Evolutionary conservation across 2,329 filamentous ascomycete genomes (phyloP), one percentile per base, ranked within the genome.

Genomic region (Neonectria hederae): DNA sequence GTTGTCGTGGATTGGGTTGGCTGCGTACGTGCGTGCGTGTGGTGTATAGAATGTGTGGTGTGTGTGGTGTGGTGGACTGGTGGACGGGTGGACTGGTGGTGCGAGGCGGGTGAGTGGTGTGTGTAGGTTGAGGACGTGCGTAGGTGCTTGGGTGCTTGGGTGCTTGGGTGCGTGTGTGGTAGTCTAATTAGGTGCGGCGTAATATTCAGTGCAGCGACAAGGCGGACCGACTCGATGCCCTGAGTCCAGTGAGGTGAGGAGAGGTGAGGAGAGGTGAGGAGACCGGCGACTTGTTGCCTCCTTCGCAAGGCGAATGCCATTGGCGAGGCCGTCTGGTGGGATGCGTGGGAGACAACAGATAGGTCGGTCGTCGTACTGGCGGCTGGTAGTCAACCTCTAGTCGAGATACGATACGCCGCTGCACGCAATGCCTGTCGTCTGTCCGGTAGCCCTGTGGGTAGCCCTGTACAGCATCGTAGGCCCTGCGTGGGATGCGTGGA

Each of bases 231-330:
- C 35, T 38, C 35, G 35, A 38, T 17, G n/a, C n/a, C n/a, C n/a
- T n/a, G 35, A 38, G 35, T 17, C 35, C 14, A 38, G 14, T 42
- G 38, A 48, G 22, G 17, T 32, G 30, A 32, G 46, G 46, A 8
- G 46, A 49, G 46, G 26, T 30, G 40, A 56, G 22, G 46, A 19
- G 46, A 22, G 46, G 30, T 32, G 46, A 35, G n/a, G 28, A 17
- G 56, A 40, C 24, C 11, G 26, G 40, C 48, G 24, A 26, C 46
- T 59, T 24, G 26, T 48, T 38, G 48, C 28, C 30, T 45, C 43
- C 24, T 19, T 38, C 32, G 38, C 48, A 26, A 59, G 56, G 48
- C 46, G 56, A 59, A 42, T 24, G 46, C 56, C 45, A 59, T 53
- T 59, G 56, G 56, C 14, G 54, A 48, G 43, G 28, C 11, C 26